Base-by-base conservation (phyloP, 768 basidiomycete genomes). In the Boletus barrowsii region DNA sequence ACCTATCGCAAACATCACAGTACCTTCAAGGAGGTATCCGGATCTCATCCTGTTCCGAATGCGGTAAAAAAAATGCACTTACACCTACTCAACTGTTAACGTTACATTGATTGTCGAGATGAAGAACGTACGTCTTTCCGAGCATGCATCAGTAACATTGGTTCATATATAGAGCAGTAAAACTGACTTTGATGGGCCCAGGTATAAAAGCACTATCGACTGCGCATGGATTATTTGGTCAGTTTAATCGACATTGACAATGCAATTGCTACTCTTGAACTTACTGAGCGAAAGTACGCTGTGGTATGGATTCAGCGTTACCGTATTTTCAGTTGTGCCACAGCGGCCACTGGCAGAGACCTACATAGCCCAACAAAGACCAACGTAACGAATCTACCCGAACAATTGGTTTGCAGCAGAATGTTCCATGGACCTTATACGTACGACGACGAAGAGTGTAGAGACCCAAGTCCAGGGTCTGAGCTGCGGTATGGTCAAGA, bases 381-480 rank as follows among this genome's bases (percentile, higher is more conserved):
- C 52, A 1, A 30, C 5, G 24, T 58, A 61, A 15, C 60, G 60
- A n/a, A 62, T 39, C 60, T 62, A 9, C 30, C 2, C 8, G 15
- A 11, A 18, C 1, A 5, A 8, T 54, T 14, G 45, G n/a, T 36
- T 49, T 10, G 4, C 2, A 22, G n/a, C n/a, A 20, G 17, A 20
- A 13, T 29, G n/a, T 9, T 3, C 17, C 3, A 15, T 20, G 20
- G 15, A 4, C 3, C 1, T n/a, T 5, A 32, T 20, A 50, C 61
- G 2, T 15, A 63, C 61, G 1, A 63, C 0, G 22, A 60, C 17
- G 20, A 63, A 62, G 0, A 60, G 3, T 2, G 42, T 45, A 3
- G 61, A 63, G 15, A 63, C 57, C 56, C 46, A 44, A 4, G 46
- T 48, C 57, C 57, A 59, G 8, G 18, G 26, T 32, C 24, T 46